phyloP scores from a whole-genome alignment of 768 basidiomycete genomes.

The Russula virescens region DNA sequence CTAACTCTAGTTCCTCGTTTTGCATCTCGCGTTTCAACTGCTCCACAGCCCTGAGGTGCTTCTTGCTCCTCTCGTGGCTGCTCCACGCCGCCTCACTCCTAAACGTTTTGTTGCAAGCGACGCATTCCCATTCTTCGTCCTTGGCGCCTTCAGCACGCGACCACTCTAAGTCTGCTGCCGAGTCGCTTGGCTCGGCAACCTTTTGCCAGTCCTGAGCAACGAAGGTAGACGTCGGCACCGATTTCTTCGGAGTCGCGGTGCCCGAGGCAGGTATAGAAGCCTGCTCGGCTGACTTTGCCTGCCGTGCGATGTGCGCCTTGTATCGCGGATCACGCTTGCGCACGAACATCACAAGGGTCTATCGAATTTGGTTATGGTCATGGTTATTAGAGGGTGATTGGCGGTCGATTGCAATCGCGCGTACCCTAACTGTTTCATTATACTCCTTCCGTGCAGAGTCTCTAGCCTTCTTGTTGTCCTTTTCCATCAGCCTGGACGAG shows the following conservation, averaged over 20 bases:
- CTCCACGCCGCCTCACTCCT: constrained; percentile 91
- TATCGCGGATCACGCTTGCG: constrained; percentile 89
- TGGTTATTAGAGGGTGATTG: background rate
- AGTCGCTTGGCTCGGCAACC: constrained; percentile 36
- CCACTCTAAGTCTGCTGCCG: constrained; percentile 68
- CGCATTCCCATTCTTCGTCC: constrained; percentile 86
- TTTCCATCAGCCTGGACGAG: constrained; percentile 82
- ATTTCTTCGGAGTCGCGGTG: constrained; percentile 31
- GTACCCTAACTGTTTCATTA: constrained; percentile 82
- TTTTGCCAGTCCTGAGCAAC: constrained; percentile 92
- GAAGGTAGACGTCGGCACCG: constrained; percentile 40
- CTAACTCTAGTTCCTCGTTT: constrained; percentile 64
- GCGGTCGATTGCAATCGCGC: constrained; percentile 25
- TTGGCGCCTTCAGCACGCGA: constrained; percentile 64
- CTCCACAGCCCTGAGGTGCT: constrained; percentile 86
- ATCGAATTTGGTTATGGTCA: background rate
- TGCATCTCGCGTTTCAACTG: constrained; percentile 70
- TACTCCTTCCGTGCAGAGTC: constrained; percentile 87
- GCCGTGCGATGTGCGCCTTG: constrained; percentile 52
- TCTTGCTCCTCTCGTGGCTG: constrained; percentile 94
- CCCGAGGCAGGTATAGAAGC: constrained; percentile 17
- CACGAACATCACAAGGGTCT: constrained; percentile 72
- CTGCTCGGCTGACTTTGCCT: constrained; percentile 37
- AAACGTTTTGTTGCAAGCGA: constrained; percentile 89
- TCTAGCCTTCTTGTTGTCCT: constrained; percentile 88